These are phyloP conservation scores for Oryza rufipogon DNA, from an alignment of 176 grass and related monocot species.

Conservation along the genomic window DNA sequence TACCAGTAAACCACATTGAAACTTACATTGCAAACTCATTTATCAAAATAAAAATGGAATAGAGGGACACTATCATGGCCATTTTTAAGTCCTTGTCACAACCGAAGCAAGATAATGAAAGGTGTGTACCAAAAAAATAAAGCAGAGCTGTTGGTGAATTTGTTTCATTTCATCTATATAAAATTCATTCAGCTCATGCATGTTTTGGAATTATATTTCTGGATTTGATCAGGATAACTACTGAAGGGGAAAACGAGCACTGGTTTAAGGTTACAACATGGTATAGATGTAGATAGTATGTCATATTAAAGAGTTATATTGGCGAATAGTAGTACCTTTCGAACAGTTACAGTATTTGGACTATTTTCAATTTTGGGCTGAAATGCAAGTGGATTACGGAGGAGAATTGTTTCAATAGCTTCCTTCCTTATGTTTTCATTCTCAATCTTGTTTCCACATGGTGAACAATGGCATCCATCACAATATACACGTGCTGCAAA, in stretches of 20 bases:
- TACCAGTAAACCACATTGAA: background rate
- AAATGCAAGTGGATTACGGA: conserved; percentile 72
- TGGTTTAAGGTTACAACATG: background rate
- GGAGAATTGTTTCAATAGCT: conserved; percentile 54
- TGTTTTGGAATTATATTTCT: background rate
- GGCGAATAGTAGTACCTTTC: conserved; percentile 52
- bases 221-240: conserved; percentile 16
- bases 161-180: conserved; percentile 13
- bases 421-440: conserved; percentile 60
- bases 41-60: background rate
- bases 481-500: conserved; percentile 70
- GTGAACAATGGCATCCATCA: conserved; percentile 71
- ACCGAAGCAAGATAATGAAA: background rate
- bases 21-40: background rate
- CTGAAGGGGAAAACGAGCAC: background rate
- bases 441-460: conserved; percentile 61
- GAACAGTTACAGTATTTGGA: conserved; percentile 38
- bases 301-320: conserved; percentile 23
- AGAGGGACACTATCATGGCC: background rate
- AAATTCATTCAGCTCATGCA: background rate
- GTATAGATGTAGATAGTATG: conserved; percentile 21
- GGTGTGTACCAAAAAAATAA: background rate
- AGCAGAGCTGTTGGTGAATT: background rate
- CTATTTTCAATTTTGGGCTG: conserved; percentile 77
- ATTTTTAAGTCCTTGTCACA: background rate